Evolutionary conservation across 2,329 filamentous ascomycete genomes (phyloP), one percentile per base, ranked within the genome.

Genomic region (Neonectria coccinea): DNA sequence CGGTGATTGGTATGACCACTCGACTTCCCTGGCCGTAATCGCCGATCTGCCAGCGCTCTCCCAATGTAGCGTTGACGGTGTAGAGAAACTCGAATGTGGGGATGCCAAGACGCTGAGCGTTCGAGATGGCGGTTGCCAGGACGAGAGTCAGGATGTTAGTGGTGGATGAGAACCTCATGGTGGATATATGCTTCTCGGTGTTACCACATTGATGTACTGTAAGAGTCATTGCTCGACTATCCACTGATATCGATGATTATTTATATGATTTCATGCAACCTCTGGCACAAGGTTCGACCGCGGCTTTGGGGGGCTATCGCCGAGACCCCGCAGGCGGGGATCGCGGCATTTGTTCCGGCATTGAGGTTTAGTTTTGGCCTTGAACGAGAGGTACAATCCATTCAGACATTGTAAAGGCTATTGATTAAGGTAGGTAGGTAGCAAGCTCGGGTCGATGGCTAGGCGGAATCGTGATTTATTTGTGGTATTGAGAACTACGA

Each of bases 1-100:
- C 79, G 0, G 67, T 70, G 63, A 81, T 78, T 1, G 78, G 74
- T 39, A 78, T 74, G 4, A 70, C 73, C 2, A 73, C 70, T 1
- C 70, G 70, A 12, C 48, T 67, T 2, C 70, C 70, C 22, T 71
- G 65, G 2, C 66, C 63, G 18, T 73, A 73, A 55, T 72, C 61
- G 4, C 70, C 70, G 11, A 72, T 70, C n/a, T 41, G 53, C 70
- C 70, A 73, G 12, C 64, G 64, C 12, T 71, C 60, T 1, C 63
- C 70, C 5, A 72, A 51, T 0, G 70, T 70, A 2, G 65, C 70
- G 12, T 72, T 72, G 29, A 70, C 67, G 0, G 70, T 73, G 16
- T 72, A 72, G 4, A 72, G 68, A 14, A 67, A 73, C 14, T 73
- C 67, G 25, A 64, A 71, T 0, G 56, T 61, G 0, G 70, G 70